phyloP scores from a whole-genome alignment of 139 green algal species.

The Chlorella sp. region DNA sequence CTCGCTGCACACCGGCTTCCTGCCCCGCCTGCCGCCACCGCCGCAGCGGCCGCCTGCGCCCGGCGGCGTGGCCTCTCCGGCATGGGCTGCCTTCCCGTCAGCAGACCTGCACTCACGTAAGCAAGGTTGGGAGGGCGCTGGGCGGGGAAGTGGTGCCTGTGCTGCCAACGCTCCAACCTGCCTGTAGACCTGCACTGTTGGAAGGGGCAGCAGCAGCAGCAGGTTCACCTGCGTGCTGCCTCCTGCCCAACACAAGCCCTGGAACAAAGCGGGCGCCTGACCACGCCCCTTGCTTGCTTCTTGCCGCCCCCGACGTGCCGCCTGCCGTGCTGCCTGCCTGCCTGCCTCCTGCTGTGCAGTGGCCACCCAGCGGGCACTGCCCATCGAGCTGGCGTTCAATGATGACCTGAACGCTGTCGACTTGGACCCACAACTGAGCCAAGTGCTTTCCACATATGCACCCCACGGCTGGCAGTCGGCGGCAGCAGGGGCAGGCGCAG shows the following conservation, averaged over 20 bases:
- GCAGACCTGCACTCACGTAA: not conserved
- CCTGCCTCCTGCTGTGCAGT: conserved; percentile 16
- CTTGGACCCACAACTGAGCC: conserved; percentile 1
- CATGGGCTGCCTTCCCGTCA: not conserved
- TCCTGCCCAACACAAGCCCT: too few relatives aligned
- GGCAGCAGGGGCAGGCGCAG: too few relatives aligned
- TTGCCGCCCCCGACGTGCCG: too few relatives aligned
- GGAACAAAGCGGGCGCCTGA: too few relatives aligned
- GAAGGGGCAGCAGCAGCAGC: too few relatives aligned
- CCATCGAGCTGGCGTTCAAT: not conserved
- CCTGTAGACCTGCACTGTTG: not conserved
- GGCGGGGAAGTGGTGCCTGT: not conserved
- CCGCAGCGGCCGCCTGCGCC: not conserved
- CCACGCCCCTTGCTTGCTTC: too few relatives aligned
- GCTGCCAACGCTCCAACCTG: too few relatives aligned
- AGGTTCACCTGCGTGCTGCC: not conserved
- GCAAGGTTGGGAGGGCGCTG: not conserved
- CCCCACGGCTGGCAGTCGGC: not conserved
- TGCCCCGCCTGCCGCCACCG: not conserved
- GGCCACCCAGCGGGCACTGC: not conserved
- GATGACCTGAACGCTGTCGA: conserved; percentile 5
- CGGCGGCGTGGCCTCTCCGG: too few relatives aligned
- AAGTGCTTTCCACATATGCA: conserved; percentile 9
- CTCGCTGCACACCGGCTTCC: not conserved
- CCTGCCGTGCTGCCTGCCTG: not conserved